Evolutionary conservation across 805 yeast genomes (phyloP).

Genomic region (Jamesozyma spencerorum): DNA sequence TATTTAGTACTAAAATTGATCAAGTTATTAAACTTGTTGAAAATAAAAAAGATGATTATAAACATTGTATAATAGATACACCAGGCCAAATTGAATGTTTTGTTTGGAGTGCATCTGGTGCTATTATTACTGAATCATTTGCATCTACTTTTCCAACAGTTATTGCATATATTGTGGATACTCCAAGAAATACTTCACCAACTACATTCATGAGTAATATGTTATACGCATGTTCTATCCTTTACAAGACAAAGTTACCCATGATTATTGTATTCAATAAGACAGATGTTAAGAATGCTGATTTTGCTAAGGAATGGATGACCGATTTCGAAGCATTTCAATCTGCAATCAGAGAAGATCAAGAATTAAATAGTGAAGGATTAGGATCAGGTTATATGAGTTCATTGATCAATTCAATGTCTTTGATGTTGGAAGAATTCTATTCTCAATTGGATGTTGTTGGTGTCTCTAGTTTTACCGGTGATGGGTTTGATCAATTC

Average conservation of each 20-base stretch:
- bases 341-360: constrained; percentile 56
- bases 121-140: constrained; percentile 91
- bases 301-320: constrained; percentile 95
- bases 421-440: constrained; percentile 91
- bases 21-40: constrained; percentile 84
- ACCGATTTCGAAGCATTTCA: constrained; percentile 90
- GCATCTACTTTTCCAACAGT: constrained; percentile 95
- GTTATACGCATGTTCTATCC: constrained; percentile 95
- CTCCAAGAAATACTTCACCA: constrained; percentile 90
- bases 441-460: constrained; percentile 88
- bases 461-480: constrained; percentile 87
- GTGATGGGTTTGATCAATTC: constrained; percentile 89
- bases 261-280: constrained; percentile 95
- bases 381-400: constrained; percentile 80
- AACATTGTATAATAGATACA: constrained; percentile 83
- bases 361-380: constrained; percentile 52
- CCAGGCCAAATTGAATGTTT: constrained; percentile 99
- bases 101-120: constrained; percentile 96
- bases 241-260: constrained; percentile 92
- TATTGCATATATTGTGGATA: constrained; percentile 90
- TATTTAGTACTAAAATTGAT: constrained; percentile 91
- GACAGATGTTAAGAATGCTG: constrained; percentile 77
- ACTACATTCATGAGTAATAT: constrained; percentile 96
- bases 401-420: constrained; percentile 88
- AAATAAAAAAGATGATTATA: constrained; percentile 47